Base-by-base conservation (phyloP, 2,329 filamentous ascomycete genomes). In the Chrysoporthe cubensis region DNA sequence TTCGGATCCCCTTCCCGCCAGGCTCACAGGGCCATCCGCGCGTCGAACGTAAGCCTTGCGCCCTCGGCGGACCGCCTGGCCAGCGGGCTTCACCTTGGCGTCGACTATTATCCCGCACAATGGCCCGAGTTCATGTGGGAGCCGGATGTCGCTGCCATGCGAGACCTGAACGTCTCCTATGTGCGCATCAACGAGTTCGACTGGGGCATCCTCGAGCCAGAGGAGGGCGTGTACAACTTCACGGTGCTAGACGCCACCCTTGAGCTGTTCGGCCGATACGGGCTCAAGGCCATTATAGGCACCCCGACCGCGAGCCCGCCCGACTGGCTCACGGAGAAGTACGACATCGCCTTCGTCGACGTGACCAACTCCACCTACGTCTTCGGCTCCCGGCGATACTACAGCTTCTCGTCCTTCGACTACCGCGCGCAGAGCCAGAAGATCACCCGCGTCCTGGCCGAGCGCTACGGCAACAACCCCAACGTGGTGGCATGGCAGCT, bases 171-270 rank as follows among this genome's bases (percentile, higher is more conserved):
- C 40, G 66, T 73, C 48, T 70, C 71, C 2, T 73, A 72, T 52
- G 68, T 73, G 21, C 71, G 72, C 32, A 57, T 73, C 60, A 73
- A 71, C 57, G 72, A 73, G 57, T 73, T 73, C 37, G 72, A 73
- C 65, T 73, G 72, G 72, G 62, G 66, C 13, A 48, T 73, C 26
- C 43, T 73, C 37, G 72, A 73, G 44, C 71, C 72, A 0, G 43
- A 60, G 26, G 68, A 73, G 52, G 71, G 72, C 13, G 44, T 65
- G 3, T 73, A 73, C 44, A 70, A 73, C 63, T 73, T 73, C 65
- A 71, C 69, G 8, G 46, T 71, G 21, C 71, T 73, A 11, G 71
- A 73, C 54, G 69, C 50, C 40, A 72, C 71, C 2, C 62, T 73
- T 3, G 67, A 72, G 42, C 64, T 73, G 8, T 43, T 72, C 13